Evolutionary conservation across 2,329 filamentous ascomycete genomes (phyloP).

Genomic region (Alternaria postmessia): DNA sequence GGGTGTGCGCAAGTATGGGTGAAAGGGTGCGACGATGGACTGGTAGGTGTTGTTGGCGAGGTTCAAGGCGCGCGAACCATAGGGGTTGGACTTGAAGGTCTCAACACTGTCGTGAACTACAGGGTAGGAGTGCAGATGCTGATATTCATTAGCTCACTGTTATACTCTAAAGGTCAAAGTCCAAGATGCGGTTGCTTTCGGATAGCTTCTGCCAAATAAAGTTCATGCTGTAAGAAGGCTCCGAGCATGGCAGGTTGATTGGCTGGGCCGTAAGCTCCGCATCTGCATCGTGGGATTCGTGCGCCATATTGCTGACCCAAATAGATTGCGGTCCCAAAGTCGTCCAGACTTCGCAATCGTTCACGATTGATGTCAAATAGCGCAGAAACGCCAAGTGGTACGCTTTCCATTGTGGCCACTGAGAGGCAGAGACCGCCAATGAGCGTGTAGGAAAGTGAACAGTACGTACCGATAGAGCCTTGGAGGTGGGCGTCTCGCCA

Average conservation of each 20-base stretch:
- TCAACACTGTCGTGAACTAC: conserved; percentile 80
- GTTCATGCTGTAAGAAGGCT: conserved; percentile 7
- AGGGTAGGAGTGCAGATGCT: conserved; percentile 89
- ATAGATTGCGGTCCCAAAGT: conserved; percentile 13
- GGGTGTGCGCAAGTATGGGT: conserved; percentile 80
- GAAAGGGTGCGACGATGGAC: conserved; percentile 77
- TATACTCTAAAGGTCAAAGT: not conserved
- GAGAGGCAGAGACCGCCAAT: not conserved
- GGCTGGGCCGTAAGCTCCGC: conserved; percentile 11
- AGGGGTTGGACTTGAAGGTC: conserved; percentile 81
- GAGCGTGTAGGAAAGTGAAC: not conserved
- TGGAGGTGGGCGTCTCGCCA: conserved; percentile 51
- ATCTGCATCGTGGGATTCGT: conserved; percentile 18
- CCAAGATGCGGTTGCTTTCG: not conserved
- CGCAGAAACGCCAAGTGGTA: not conserved
- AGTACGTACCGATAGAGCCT: conserved; percentile 50
- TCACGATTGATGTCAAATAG: not conserved
- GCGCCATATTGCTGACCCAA: conserved; percentile 15
- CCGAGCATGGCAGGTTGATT: conserved; percentile 15
- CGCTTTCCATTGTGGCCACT: not conserved
- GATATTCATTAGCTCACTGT: conserved; percentile 15
- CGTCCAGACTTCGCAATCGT: conserved; percentile 7
- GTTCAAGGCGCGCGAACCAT: conserved; percentile 82
- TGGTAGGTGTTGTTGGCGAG: conserved; percentile 78
- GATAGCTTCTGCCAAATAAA: not conserved